A percentile compares a stretch with the other conserved stretches of the same genome.
Evolutionary conservation across 345 rosid species (phyloP).

Genomic region (Draba incana): DNA sequence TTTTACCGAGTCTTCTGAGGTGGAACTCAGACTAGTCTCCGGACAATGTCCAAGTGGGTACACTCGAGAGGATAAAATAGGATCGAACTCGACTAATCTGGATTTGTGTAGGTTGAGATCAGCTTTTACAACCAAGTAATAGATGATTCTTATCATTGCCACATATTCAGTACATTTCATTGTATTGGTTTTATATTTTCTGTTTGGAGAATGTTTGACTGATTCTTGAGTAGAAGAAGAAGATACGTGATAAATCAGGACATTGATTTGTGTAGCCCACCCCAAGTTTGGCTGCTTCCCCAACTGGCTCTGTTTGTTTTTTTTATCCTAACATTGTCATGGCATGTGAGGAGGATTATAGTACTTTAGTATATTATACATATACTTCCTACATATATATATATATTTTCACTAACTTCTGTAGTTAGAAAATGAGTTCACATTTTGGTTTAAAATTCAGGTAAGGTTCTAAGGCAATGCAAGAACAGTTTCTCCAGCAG

Average conservation of each 20-base stretch:
- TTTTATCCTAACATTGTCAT: conserved; percentile 29
- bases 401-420: no score
- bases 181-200: neutral
- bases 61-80: conserved; percentile 2
- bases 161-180: neutral
- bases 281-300: conserved; percentile 42
- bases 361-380: neutral
- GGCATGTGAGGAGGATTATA: conserved; percentile 35
- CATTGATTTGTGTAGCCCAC: conserved; percentile 45
- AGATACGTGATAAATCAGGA: conserved; percentile 38
- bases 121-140: conserved; percentile 1
- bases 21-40: conserved; percentile 28
- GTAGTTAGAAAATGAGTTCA: no score
- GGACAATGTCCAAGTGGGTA: conserved; percentile 15
- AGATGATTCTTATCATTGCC: neutral
- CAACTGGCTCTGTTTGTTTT: conserved; percentile 37
- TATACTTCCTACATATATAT: neutral
- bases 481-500: no score
- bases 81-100: neutral
- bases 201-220: conserved; percentile 43
- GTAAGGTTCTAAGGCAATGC: no score
- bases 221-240: conserved; percentile 32
- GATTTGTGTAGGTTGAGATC: conserved; percentile 21
- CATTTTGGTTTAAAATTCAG: no score
- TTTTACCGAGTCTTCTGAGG: conserved; percentile 2